Evolutionary conservation across 2,329 filamentous ascomycete genomes (phyloP).

Genomic region (Aspergillus amoenus): DNA sequence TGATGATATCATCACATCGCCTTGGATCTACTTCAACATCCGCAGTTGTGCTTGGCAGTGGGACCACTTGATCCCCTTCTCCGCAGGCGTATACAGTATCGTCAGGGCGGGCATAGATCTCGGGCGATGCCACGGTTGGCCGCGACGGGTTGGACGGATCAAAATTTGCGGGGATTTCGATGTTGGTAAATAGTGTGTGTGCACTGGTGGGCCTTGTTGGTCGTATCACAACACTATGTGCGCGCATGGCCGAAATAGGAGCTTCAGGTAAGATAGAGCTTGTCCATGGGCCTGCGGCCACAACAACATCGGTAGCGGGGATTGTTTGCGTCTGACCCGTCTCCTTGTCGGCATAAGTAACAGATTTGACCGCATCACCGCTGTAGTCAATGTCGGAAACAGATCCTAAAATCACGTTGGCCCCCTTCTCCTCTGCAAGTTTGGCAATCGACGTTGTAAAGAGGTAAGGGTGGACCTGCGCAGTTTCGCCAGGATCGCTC

Average conservation of each 20-base stretch:
- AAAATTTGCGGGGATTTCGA: constrained; percentile 68
- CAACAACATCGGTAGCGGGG: constrained; percentile 58
- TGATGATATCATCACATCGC: constrained; percentile 80
- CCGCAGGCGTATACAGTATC: constrained; percentile 93
- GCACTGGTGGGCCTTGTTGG: constrained; percentile 53
- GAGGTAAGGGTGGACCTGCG: constrained; percentile 88
- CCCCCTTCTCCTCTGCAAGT: constrained; percentile 69
- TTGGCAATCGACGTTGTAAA: constrained; percentile 84
- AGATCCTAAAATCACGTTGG: constrained; percentile 65
- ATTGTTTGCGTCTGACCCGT: constrained; percentile 51
- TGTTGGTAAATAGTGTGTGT: constrained; percentile 71
- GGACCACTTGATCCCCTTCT: constrained; percentile 74
- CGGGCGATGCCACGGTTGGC: constrained; percentile 70
- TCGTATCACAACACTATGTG: constrained; percentile 62
- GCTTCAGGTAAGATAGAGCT: constrained; percentile 51
- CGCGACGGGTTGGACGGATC: constrained; percentile 50
- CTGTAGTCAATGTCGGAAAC: constrained; percentile 67
- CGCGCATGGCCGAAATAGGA: constrained; percentile 60
- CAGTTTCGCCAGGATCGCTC: constrained; percentile 76
- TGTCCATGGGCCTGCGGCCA: constrained; percentile 65
- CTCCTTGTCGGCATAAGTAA: constrained; percentile 62
- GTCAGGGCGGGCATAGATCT: constrained; percentile 89
- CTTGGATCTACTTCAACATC: constrained; percentile 71
- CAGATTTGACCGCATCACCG: constrained; percentile 55
- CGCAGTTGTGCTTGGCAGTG: constrained; percentile 73